phyloP scores from a whole-genome alignment of 1,284 basidiomycete species.

The Somion occarium region DNA sequence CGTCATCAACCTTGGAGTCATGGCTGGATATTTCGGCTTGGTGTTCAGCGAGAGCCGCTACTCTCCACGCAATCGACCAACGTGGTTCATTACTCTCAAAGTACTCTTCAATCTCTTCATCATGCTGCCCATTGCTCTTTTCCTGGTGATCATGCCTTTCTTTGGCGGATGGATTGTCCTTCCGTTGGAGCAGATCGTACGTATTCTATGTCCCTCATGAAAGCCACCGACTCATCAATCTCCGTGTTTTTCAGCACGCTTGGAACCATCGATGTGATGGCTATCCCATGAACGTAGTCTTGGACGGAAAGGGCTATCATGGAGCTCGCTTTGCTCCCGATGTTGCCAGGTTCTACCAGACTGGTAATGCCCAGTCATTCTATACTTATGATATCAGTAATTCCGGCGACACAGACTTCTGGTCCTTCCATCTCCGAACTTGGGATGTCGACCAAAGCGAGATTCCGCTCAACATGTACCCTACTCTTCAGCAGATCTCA shows the following conservation, averaged over 20 bases:
- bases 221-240: not conserved
- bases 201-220: not conserved
- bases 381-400: conserved; percentile 15
- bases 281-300: conserved; percentile 11
- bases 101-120: not conserved
- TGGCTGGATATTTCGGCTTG: conserved; percentile 1
- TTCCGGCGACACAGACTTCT: conserved; percentile 10
- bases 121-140: conserved; percentile 4
- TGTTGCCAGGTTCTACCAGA: conserved; percentile 9
- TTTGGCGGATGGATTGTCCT: conserved; percentile 12
- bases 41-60: not conserved
- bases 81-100: not conserved
- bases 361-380: not conserved
- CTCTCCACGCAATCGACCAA: not conserved
- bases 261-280: conserved; percentile 12
- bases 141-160: conserved; percentile 11
- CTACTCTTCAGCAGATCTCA: conserved; percentile 13
- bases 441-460: conserved; percentile 10
- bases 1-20: conserved; percentile 2
- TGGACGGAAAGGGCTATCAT: conserved; percentile 7
- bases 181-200: conserved; percentile 7
- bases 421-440: conserved; percentile 12
- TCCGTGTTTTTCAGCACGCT: conserved; percentile 2
- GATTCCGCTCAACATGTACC: conserved; percentile 15
- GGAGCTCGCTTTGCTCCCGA: conserved; percentile 5